A percentile compares a stretch with the other conserved stretches of the same genome.
Conservation (phyloP, 495 filamentous ascomycete genomes). For the Aspergillus wentii region DNA sequence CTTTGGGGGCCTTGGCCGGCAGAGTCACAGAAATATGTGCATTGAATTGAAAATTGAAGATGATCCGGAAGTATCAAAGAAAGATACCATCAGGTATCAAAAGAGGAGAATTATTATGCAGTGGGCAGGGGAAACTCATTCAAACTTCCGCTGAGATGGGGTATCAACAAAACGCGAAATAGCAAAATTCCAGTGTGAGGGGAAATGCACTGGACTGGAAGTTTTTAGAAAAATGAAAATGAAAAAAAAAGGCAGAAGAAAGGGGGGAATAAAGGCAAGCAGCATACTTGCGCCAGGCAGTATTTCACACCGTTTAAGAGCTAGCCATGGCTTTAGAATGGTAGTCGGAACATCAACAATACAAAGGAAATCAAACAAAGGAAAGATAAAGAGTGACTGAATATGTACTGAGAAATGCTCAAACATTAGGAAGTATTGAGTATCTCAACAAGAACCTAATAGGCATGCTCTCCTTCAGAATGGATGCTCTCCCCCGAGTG, state of each 20-base stretch:
- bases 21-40: slow-evolving; percentile 12
- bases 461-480: no score
- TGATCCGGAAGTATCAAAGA: slow-evolving; percentile 14
- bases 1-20: no score
- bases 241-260: slow-evolving; percentile 8
- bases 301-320: no score
- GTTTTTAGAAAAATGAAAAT: no score
- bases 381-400: background rate
- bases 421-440: background rate
- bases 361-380: slow-evolving; percentile 8
- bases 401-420: slow-evolving; percentile 1
- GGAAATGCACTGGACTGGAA: no score
- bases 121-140: slow-evolving; percentile 14
- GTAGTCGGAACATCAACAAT: no score
- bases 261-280: no score
- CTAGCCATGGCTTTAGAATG: no score
- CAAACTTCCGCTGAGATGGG: slow-evolving; percentile 32
- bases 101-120: slow-evolving; percentile 7
- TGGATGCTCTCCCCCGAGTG: no score
- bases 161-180: slow-evolving; percentile 37
- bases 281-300: no score
- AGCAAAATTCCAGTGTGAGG: slow-evolving; percentile 14
- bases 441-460: no score
- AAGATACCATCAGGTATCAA: slow-evolving; percentile 4
- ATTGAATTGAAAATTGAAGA: slow-evolving; percentile 13